A percentile compares a stretch with the other conserved stretches of the same genome.
These are phyloP conservation scores for Boletus rubropictus DNA, from an alignment of 768 basidiomycete genomes.

Conservation along the genomic window DNA sequence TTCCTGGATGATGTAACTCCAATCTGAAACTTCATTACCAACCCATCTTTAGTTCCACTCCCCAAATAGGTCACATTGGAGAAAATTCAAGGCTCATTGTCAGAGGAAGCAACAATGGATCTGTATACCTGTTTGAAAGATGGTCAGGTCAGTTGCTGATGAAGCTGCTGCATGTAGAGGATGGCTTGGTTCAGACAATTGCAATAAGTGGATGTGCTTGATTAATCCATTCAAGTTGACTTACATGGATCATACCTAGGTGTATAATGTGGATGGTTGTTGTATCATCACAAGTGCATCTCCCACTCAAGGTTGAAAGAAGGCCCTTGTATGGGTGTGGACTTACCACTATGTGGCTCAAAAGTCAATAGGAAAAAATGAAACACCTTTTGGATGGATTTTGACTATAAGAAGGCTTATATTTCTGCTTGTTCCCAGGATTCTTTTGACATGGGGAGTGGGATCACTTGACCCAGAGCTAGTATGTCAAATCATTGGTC, in stretches of 20 bases:
- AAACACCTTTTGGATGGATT: not conserved
- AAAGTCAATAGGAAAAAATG: no score
- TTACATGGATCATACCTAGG: not conserved
- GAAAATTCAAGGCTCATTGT: constrained; percentile 6
- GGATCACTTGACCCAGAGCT: not conserved
- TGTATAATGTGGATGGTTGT: not conserved
- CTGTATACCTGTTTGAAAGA: constrained; percentile 8
- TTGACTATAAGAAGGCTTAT: not conserved
- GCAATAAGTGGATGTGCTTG: not conserved
- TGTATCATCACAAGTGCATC: constrained; percentile 4
- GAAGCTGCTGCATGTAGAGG: not conserved
- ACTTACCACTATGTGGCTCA: not conserved
- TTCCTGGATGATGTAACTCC: not conserved
- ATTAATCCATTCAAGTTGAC: not conserved
- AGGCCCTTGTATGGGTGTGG: not conserved
- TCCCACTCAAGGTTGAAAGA: no score
- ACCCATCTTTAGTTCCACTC: not conserved
- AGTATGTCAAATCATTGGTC: not conserved
- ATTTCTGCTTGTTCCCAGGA: no score
- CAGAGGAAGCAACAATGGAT: constrained; percentile 6
- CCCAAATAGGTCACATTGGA: constrained; percentile 8
- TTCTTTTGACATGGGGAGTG: not conserved
- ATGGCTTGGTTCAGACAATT: not conserved
- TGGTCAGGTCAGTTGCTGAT: not conserved
- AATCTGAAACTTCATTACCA: not conserved